Base-by-base conservation (phyloP, 1,284 basidiomycete species). In the Trichosporon sp. region DNA sequence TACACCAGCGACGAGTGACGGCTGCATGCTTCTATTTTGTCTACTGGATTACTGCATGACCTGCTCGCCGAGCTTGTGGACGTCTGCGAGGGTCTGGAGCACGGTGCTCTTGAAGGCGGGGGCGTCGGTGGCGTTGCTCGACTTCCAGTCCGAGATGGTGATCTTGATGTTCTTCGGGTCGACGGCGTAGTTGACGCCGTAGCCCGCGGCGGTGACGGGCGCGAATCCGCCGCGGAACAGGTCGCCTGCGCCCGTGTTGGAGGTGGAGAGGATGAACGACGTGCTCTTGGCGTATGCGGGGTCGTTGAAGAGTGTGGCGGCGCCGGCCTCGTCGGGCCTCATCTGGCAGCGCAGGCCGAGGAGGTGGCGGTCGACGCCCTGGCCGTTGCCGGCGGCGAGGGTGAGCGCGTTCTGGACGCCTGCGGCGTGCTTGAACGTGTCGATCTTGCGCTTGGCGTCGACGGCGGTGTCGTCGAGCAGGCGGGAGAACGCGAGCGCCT, bases 361-460 rank as follows among this genome's bases (percentile, higher is more conserved):
- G 27, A 70, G 53, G 62, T 70, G 68, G 31, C 68, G 68, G 68
- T 70, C 68, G 53, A 70, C 68, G 21, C 68, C 68, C 62, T 70
- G 27, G 21, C 68, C 68, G 2, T 38, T 32, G 2, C 34, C 23
- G 1, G 68, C 68, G 3, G 68, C 68, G 23, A 38, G 21, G 2
- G 68, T 66, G 18, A 70, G 68, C 9, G 65, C 68, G 3, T 53
- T 64, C 34, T 70, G 68, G 12, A 58, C 53, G 11, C 11, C 18
- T 5, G 68, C 68, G 13, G 68, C 68, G 38, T 51, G 51, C 65
- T 65, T 66, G 65, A 70, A 70, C 51, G 64, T 31, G 35, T 60
- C 65, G 13, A 70, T 21, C 65, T 66, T 70, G 7, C 31, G 42
- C n/a, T 8, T 25, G 7, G 32, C 34, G 31, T 53, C 38, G 2